phyloP scores from a whole-genome alignment of 192 early-diverging fungal species.

The Coemansia sp. region DNA sequence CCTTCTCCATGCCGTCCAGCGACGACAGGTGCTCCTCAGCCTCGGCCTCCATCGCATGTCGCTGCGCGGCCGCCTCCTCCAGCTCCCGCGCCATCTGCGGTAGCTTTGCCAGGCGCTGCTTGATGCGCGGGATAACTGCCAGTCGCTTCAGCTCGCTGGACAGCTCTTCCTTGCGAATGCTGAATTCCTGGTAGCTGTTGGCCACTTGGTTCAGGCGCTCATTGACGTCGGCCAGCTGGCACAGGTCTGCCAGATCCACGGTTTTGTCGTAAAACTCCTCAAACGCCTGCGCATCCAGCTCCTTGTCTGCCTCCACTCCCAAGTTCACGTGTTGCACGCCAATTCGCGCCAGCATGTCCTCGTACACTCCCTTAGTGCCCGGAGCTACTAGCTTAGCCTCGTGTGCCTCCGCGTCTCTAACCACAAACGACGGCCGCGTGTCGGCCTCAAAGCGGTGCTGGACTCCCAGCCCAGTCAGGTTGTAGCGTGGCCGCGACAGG shows the following conservation, averaged over 20 bases:
- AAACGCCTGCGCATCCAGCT: constrained; percentile 47
- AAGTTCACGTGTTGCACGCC: constrained; percentile 50
- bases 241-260: constrained; percentile 48
- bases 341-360: constrained; percentile 52
- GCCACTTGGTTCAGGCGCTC: constrained; percentile 51
- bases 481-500: constrained; percentile 41
- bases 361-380: constrained; percentile 52
- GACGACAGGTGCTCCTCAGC: constrained; percentile 16
- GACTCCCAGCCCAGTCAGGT: constrained; percentile 36
- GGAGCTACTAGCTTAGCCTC: constrained; percentile 52
- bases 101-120: constrained; percentile 31
- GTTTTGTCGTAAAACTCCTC: constrained; percentile 56
- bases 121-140: constrained; percentile 44
- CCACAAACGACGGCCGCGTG: constrained; percentile 33
- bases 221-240: constrained; percentile 50
- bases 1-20: constrained; percentile 42
- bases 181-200: constrained; percentile 50
- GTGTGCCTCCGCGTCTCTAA: constrained; percentile 45
- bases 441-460: constrained; percentile 43
- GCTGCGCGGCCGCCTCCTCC: constrained; percentile 17
- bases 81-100: constrained; percentile 46
- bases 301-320: constrained; percentile 33
- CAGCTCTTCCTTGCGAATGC: constrained; percentile 43
- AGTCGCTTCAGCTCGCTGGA: constrained; percentile 39
- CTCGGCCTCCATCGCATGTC: constrained; percentile 32